phyloP scores from a whole-genome alignment of 2,329 filamentous ascomycete genomes.

The Xylariaceae sp. region DNA sequence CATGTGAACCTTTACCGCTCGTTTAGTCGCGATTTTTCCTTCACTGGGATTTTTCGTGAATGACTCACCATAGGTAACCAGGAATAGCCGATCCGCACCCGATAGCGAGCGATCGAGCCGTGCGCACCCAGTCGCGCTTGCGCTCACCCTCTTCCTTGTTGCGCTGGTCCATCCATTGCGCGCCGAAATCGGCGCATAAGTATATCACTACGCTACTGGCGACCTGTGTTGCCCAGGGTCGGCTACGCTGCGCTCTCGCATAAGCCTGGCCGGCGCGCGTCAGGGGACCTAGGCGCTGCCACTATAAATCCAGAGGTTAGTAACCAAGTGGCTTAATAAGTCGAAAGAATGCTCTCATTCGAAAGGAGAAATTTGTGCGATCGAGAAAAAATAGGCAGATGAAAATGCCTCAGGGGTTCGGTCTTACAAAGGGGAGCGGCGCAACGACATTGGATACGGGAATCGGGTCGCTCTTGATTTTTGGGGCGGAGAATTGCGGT shows the following conservation, averaged over 20 bases:
- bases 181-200: slow-evolving; percentile 68
- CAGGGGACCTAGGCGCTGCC: slow-evolving; percentile 54
- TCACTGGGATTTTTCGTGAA: no score
- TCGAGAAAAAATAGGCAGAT: not conserved
- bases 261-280: slow-evolving; percentile 55
- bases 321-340: not conserved
- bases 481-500: no score
- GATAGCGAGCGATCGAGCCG: slow-evolving; percentile 66
- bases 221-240: slow-evolving; percentile 77
- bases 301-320: slow-evolving; percentile 26
- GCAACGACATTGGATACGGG: slow-evolving; percentile 38
- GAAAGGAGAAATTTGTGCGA: not conserved
- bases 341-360: not conserved
- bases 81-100: slow-evolving; percentile 71
- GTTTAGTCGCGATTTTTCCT: not conserved
- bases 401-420: not conserved
- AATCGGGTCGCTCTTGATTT: slow-evolving; percentile 31
- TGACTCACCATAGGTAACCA: slow-evolving; percentile 70
- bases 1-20: slow-evolving; percentile 61
- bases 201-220: slow-evolving; percentile 72
- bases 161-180: slow-evolving; percentile 55
- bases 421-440: slow-evolving; percentile 35
- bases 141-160: slow-evolving; percentile 36
- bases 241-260: slow-evolving; percentile 61
- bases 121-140: slow-evolving; percentile 63